Conservation (phyloP, 257 asterid species). For the Petunia axillaris region DNA sequence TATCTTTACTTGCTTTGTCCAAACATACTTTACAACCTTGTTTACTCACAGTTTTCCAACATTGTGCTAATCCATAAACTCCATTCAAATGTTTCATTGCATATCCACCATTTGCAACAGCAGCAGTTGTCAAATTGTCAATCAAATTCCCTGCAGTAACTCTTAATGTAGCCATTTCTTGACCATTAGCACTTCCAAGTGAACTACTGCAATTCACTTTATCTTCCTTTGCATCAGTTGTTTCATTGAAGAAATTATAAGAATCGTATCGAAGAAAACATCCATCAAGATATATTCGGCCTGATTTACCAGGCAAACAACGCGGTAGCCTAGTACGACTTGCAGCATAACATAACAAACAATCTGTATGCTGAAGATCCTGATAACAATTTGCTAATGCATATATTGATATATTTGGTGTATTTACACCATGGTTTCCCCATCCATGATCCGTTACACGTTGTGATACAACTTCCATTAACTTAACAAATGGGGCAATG, state of each 20-base stretch:
- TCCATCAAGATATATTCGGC: conserved; percentile 79
- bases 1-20: conserved; percentile 61
- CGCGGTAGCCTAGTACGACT: conserved; percentile 77
- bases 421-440: conserved; percentile 44
- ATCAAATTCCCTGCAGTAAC: conserved; percentile 48
- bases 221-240: conserved; percentile 49
- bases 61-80: conserved; percentile 85
- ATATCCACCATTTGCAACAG: conserved; percentile 45
- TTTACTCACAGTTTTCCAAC: conserved; percentile 70
- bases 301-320: conserved; percentile 63
- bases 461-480: conserved; percentile 66
- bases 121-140: conserved; percentile 49
- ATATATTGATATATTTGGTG: conserved; percentile 44
- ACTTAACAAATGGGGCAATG: conserved; percentile 57
- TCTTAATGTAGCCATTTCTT: conserved; percentile 38
- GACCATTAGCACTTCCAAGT: conserved; percentile 27
- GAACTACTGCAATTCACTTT: conserved; percentile 56
- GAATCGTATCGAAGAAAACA: conserved; percentile 82
- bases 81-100: conserved; percentile 57
- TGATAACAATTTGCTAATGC: conserved; percentile 65
- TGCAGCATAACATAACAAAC: conserved; percentile 81
- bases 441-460: conserved; percentile 47
- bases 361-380: conserved; percentile 67
- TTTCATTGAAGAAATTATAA: conserved; percentile 57
- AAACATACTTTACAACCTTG: conserved; percentile 75